Evolutionary conservation across 768 basidiomycete species (phyloP).

Genomic region (Pulveroboletus sp.): DNA sequence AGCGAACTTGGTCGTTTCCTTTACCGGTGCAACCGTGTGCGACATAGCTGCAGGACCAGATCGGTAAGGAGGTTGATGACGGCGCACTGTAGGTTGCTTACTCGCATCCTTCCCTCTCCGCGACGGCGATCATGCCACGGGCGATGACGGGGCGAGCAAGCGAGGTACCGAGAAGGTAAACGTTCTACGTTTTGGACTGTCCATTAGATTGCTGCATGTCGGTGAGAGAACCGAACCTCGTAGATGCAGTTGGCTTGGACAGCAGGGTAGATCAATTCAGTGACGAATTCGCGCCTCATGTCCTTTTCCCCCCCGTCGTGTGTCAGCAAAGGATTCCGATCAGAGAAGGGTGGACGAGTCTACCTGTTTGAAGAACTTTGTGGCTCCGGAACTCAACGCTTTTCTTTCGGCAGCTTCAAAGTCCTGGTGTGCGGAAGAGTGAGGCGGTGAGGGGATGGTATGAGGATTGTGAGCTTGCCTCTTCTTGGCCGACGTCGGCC

Average conservation of each 20-base stretch:
- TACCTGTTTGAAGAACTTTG: conserved; percentile 91
- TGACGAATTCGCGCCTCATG: conserved; percentile 90
- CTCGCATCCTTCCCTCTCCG: conserved; percentile 93
- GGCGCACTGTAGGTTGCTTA: conserved; percentile 37
- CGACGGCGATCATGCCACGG: conserved; percentile 95
- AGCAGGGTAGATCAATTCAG: conserved; percentile 95
- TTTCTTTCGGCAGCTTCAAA: conserved; percentile 89
- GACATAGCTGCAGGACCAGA: conserved; percentile 59
- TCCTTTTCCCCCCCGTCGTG: conserved; percentile 48
- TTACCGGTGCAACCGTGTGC: conserved; percentile 99
- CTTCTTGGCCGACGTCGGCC: conserved; percentile 92
- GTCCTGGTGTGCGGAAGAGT: conserved; percentile 50
- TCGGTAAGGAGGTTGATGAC: not conserved
- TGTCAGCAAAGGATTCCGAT: not conserved
- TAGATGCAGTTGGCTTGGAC: conserved; percentile 99
- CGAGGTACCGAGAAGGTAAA: conserved; percentile 96
- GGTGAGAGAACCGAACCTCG: conserved; percentile 51
- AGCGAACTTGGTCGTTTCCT: conserved; percentile 99
- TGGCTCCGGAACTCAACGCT: conserved; percentile 88
- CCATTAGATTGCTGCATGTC: not conserved
- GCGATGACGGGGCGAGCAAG: conserved; percentile 98
- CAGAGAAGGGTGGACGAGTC: not conserved
- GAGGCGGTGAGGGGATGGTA: not conserved
- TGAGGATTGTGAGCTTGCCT: conserved; percentile 40
- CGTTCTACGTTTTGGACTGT: conserved; percentile 49